Base-by-base conservation (phyloP, 106 monocot genomes). In the Acorus gramineus region DNA sequence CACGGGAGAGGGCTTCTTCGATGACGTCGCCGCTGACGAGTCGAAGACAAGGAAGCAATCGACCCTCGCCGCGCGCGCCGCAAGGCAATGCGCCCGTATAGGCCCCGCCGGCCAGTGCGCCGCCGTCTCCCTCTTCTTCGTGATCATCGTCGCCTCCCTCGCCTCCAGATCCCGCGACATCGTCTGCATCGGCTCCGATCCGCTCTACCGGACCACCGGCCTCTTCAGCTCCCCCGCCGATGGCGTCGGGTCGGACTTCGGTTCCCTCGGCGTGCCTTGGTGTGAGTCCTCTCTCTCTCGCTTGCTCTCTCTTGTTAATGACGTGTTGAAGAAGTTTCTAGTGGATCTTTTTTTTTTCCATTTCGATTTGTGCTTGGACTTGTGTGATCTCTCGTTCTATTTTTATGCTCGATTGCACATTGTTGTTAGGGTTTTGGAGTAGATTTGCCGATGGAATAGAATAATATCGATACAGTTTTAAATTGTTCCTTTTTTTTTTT, bases 231-330 rank as follows among this genome's bases (percentile, higher is more conserved):
- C 50, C 44, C 50, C 67, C 52, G 54, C 79, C 50, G 93, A 84
- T 2, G 93, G 86, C 2, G 57, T 89, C 8, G 85, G 85, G 42
- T 96, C 90, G 46, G 90, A 91, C 53, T 96, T 91, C 69, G 96
- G 96, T 52, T 80, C 80, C 47, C 96, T 96, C 69, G 96, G 96
- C 58, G 96, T 96, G 13, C 96, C 96, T 66, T 87, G 85, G 85
- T 96, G 96, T 96, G 79, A 83, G 82, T 52, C 9, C 56, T 50
- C 65, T 53, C 4, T 57, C 46, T 14, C 43, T 3, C 11, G 61
- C 44, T 55, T 48, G 9, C 45, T 1, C 4, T 53, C 14, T 66
- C 28, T 28, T 28, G 28, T 28, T 28, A 28, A 28, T 28, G 28
- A 28, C 28, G 28, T 28, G 28, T 28, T 28, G 28, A 28, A 28